Evolutionary conservation across 495 filamentous ascomycete genomes (phyloP).

Genomic region (Penicillium macrosclerotiorum): DNA sequence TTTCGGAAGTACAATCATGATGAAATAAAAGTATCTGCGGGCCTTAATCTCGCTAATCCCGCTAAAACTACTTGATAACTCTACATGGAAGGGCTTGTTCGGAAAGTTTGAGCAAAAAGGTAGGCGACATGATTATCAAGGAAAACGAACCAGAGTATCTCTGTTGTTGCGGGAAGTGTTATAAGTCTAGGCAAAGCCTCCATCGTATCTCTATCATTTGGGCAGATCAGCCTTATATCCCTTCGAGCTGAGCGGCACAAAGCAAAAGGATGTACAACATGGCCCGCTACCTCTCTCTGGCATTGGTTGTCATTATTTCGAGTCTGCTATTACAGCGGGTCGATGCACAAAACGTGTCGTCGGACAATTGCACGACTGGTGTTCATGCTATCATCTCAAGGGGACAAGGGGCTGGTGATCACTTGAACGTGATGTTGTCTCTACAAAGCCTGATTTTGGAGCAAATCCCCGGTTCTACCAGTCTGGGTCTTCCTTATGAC

Average conservation of each 20-base stretch:
- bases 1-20: no score
- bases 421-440: conserved; percentile 18
- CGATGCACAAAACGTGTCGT: conserved; percentile 9
- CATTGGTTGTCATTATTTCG: not conserved
- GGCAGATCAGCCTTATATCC: not conserved
- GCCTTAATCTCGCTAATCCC: no score
- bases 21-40: no score
- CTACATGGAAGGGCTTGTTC: no score
- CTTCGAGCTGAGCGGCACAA: not conserved
- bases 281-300: conserved; percentile 1
- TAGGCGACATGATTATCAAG: no score
- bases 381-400: conserved; percentile 24
- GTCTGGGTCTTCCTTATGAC: conserved; percentile 21
- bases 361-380: conserved; percentile 13
- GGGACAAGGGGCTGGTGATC: conserved; percentile 20
- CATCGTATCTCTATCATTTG: not conserved
- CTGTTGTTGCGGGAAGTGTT: no score
- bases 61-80: no score
- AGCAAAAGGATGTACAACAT: not conserved
- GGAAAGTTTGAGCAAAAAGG: no score
- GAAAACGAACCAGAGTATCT: no score
- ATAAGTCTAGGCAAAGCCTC: not conserved
- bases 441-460: conserved; percentile 16
- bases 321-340: not conserved
- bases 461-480: conserved; percentile 23